These are phyloP conservation scores for Trichosporon faecale DNA, from an alignment of 1,284 basidiomycete species.

Conservation along the genomic window DNA sequence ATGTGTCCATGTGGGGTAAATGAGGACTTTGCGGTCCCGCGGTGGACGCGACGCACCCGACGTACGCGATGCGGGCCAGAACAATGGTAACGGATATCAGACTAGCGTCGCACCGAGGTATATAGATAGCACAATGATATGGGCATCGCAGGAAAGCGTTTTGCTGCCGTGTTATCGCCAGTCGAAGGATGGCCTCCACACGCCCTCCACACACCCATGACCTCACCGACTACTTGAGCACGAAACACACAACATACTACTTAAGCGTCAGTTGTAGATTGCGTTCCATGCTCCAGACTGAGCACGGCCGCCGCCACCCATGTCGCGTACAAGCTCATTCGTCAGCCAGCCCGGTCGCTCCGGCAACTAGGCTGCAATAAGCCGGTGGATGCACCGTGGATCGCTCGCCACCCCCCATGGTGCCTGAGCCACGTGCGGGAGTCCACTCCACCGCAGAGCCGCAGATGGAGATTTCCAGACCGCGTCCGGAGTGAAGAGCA, in stretches of 20 bases:
- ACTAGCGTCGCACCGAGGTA: background rate
- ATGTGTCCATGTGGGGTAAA: background rate
- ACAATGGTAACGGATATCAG: background rate
- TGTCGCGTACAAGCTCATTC: background rate
- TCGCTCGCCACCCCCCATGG: background rate
- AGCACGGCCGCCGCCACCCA: background rate
- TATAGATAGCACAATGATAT: background rate
- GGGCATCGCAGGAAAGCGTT: background rate
- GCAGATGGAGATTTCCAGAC: constrained; percentile 3
- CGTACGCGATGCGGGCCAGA: background rate
- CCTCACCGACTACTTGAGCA: background rate
- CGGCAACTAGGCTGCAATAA: background rate
- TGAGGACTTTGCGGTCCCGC: background rate
- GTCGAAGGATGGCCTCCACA: too few relatives aligned
- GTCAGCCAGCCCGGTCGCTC: background rate
- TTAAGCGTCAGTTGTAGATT: background rate
- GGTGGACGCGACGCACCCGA: too few relatives aligned
- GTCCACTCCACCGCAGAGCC: background rate
- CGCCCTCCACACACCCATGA: background rate
- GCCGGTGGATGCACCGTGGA: constrained; percentile 8
- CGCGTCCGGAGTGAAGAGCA: background rate
- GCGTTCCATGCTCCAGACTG: background rate
- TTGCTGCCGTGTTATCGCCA: background rate
- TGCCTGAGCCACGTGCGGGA: constrained; percentile 2
- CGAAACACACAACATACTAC: background rate